Evolutionary conservation across 345 rosid species (phyloP), one percentile per base, ranked within the genome.

Genomic region (Cardamine chenopodiifolia): DNA sequence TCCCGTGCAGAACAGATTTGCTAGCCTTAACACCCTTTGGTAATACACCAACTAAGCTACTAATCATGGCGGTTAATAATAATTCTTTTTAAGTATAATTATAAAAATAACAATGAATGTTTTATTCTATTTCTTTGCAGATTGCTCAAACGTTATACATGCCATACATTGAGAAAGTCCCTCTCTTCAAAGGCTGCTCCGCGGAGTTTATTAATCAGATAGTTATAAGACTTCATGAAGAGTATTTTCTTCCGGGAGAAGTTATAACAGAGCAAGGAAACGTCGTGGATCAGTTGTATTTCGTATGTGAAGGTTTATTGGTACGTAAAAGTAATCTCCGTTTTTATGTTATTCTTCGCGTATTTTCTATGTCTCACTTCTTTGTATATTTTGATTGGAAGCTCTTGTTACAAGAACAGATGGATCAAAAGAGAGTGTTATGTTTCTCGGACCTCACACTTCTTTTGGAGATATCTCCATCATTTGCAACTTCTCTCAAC

Each of bases 191-290:
- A 68, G 97, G 80, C 61, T 95, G 99, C 73, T 92, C 99, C 12
- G 57, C 84, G 1, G 98, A 92, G 80, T 89, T 95, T 56, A 85
- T 95, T 19, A 89, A 85, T 71, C 99, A 95, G 79, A 88, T 95
- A 48, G 97, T 83, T 26, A 86, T 79, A 62, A 88, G 84, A 77
- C 88, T 95, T 47, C 98, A 95, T 77, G 99, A 95, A 84, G 99
- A 95, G 72, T 92, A 92, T 78, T 92, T 87, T 81, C 96, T 95
- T 62, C 99, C 98, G 0, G 97, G 98, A 77, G 98, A 95, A 88
- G 89, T 92, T 54, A 86, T 95, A 72, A 80, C 89, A 84, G 97
- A 89, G 81, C 98, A 88, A 72, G 99, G 98, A 57, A 86, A 81
- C 54, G 97, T 84, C 6, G 96, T 90, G 25, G 99, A 95, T 83